Evolutionary conservation across 352 stramenopile genomes (phyloP).

Genomic region (Pythium monospermum): DNA sequence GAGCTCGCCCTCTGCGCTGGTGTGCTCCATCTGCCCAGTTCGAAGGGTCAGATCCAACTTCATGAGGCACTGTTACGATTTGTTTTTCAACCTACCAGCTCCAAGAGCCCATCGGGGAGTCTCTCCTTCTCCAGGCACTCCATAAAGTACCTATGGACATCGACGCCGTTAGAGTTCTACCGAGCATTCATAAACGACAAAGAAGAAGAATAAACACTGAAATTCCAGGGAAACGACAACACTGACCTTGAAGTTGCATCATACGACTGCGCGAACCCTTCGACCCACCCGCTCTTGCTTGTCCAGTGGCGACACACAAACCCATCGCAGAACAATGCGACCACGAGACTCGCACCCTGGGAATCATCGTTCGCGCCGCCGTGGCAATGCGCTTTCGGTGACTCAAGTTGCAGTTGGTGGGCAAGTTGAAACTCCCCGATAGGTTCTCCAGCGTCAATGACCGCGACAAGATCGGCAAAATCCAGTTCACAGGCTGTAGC

Average conservation of each 20-base stretch:
- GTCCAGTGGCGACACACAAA: conserved; percentile 69
- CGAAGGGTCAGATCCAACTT: not conserved
- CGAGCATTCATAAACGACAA: not conserved
- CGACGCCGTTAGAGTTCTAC: not conserved
- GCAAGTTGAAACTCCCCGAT: not conserved
- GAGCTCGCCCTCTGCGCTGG: not conserved
- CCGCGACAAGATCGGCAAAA: conserved; percentile 13
- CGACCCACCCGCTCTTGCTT: conserved; percentile 39
- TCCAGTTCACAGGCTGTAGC: conserved; percentile 1
- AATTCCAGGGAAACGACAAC: too few relatives aligned
- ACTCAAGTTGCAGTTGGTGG: not conserved
- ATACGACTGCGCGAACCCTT: conserved; percentile 69
- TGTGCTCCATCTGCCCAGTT: conserved; percentile 11
- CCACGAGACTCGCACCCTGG: conserved; percentile 25
- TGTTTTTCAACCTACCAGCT: conserved; percentile 37
- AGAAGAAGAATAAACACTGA: too few relatives aligned
- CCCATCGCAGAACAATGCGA: conserved; percentile 57
- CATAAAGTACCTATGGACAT: conserved; percentile 48
- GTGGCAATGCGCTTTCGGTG: not conserved
- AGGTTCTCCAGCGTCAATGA: conserved; percentile 8
- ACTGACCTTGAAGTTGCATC: conserved; percentile 56
- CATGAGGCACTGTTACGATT: not conserved
- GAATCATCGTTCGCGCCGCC: not conserved
- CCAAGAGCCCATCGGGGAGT: conserved; percentile 47
- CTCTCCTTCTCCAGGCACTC: conserved; percentile 44